Evolutionary conservation across 108 stramenopile species (phyloP).

Genomic region (Halocafeteria seosinensis): DNA sequence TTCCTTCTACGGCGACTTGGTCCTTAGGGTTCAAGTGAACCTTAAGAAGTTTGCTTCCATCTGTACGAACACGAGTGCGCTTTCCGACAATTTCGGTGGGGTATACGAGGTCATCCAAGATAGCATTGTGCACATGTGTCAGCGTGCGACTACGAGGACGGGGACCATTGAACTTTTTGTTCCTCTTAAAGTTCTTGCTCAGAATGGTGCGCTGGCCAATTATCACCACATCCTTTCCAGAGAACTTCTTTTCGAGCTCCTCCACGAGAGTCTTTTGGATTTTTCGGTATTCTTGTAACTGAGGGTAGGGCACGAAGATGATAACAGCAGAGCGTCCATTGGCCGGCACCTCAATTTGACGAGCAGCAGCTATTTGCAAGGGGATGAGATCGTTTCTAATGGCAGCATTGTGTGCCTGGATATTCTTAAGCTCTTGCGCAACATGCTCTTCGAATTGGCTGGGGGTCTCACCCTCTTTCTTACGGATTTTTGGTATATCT

Average conservation of each 20-base stretch:
- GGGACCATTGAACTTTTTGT: conserved; percentile 66
- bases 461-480: conserved; percentile 53
- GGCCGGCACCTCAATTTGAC: conserved; percentile 68
- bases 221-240: conserved; percentile 80
- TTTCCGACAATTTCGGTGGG: conserved; percentile 98
- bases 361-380: conserved; percentile 90
- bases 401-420: conserved; percentile 76
- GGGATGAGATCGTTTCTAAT: conserved; percentile 50
- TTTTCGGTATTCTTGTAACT: conserved; percentile 80
- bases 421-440: conserved; percentile 86
- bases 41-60: conserved; percentile 83
- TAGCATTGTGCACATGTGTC: conserved; percentile 88
- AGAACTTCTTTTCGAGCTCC: conserved; percentile 99
- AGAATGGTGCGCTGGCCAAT: conserved; percentile 93
- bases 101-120: conserved; percentile 94
- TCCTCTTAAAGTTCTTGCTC: conserved; percentile 70
- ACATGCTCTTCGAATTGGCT: conserved; percentile 86
- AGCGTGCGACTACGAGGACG: conserved; percentile 90
- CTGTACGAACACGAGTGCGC: conserved; percentile 86
- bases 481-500: conserved; percentile 46
- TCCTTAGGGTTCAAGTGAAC: conserved; percentile 89
- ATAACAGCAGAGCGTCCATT: conserved; percentile 77
- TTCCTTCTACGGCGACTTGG: conserved; percentile 79
- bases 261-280: conserved; percentile 83
- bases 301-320: conserved; percentile 87